Conservation (phyloP, 2,329 filamentous ascomycete genomes). For the Trichoderma lentiforme region DNA sequence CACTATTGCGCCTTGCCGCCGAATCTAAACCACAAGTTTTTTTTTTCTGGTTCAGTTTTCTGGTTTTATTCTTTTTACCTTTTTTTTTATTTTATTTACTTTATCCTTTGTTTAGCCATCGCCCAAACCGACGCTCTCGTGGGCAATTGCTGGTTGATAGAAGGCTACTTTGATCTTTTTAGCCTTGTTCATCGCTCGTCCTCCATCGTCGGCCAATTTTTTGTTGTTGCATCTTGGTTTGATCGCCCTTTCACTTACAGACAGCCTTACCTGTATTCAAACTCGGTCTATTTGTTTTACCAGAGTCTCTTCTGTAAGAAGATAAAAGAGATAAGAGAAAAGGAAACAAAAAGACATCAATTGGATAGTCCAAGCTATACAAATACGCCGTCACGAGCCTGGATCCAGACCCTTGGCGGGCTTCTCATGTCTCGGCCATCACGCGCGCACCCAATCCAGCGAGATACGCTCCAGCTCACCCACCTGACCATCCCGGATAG, state of each 20-base stretch:
- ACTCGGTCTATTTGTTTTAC: background rate
- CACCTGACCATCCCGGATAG: constrained; percentile 16
- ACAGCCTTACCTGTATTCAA: background rate
- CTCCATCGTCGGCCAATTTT: background rate
- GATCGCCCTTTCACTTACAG: background rate
- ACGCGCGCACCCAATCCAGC: constrained; percentile 22
- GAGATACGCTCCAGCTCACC: background rate
- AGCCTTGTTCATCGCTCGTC: background rate
- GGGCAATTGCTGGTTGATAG: background rate
- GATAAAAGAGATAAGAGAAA: background rate
- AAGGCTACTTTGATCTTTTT: background rate
- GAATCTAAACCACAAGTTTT: constrained; percentile 3
- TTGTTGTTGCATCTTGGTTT: background rate
- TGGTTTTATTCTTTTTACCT: background rate
- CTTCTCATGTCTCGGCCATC: constrained; percentile 22
- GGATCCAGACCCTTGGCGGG: constrained; percentile 5
- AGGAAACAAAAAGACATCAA: background rate
- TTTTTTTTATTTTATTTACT: background rate
- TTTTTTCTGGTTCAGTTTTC: background rate
- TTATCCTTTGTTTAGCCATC: background rate
- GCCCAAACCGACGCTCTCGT: background rate
- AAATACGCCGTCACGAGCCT: constrained; percentile 11
- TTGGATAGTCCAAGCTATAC: background rate
- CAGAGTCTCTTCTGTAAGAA: background rate
- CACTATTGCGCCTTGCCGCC: constrained; percentile 8